phyloP scores from a whole-genome alignment of 768 basidiomycete genomes.

The Kondoa subrosea region DNA sequence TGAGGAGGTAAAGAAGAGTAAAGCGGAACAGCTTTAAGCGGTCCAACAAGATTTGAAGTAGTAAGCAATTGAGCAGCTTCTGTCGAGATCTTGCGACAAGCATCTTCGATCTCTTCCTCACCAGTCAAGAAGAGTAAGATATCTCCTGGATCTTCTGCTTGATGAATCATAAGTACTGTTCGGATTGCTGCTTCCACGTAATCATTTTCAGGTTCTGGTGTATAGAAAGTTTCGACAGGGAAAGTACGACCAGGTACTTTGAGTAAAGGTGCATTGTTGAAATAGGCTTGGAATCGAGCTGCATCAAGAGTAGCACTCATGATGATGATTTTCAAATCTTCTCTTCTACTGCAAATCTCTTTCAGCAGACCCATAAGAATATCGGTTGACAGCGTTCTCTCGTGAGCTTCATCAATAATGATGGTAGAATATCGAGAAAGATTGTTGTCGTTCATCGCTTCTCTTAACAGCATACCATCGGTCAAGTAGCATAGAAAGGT shows the following conservation, averaged over 20 bases:
- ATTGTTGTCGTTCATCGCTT: conserved; percentile 85
- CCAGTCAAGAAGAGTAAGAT: conserved; percentile 89
- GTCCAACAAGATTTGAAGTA: conserved; percentile 54
- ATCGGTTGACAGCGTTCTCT: conserved; percentile 91
- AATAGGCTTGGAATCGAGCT: conserved; percentile 91
- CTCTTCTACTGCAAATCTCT: conserved; percentile 53
- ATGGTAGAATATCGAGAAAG: conserved; percentile 86
- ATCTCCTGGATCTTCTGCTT: conserved; percentile 84
- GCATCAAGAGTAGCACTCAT: conserved; percentile 98
- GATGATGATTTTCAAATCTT: conserved; percentile 88
- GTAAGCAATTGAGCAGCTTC: conserved; percentile 65
- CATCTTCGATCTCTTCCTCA: conserved; percentile 95
- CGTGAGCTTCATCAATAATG: conserved; percentile 97
- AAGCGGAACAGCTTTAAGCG: conserved; percentile 72
- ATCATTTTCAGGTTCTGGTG: conserved; percentile 36
- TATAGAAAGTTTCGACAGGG: conserved; percentile 63
- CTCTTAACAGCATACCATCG: conserved; percentile 64
- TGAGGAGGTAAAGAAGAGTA: conserved; percentile 88
- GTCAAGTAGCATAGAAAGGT: conserved; percentile 98
- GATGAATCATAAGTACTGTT: conserved; percentile 90
- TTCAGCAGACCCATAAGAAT: conserved; percentile 96
- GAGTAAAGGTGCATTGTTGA: conserved; percentile 38
- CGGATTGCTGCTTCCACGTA: conserved; percentile 95
- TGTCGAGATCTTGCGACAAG: conserved; percentile 76
- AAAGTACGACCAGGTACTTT: conserved; percentile 66